phyloP scores from a whole-genome alignment of 2,329 filamentous ascomycete species.

The Aspergillus sergii region DNA sequence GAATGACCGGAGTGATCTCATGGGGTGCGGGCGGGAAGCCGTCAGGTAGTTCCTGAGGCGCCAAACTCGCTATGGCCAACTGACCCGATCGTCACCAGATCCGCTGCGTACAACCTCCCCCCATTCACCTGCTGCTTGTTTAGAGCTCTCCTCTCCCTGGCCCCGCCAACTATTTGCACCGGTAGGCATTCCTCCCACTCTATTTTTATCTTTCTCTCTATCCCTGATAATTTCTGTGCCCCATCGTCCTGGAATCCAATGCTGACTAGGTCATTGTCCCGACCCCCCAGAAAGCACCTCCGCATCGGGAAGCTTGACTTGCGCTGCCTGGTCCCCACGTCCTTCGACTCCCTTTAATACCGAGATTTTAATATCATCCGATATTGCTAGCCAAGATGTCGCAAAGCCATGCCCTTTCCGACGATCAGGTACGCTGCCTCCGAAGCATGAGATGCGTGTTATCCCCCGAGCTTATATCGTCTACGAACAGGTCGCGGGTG shows the following conservation, averaged over 20 bases:
- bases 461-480: conserved; percentile 21
- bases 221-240: background rate
- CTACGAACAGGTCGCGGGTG: conserved; percentile 76
- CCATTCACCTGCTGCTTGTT: conserved; percentile 6
- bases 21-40: conserved; percentile 8
- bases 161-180: background rate
- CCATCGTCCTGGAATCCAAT: conserved; percentile 3
- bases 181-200: background rate
- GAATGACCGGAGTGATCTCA: conserved; percentile 16
- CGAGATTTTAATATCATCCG: conserved; percentile 14
- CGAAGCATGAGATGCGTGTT: conserved; percentile 17
- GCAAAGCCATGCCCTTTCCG: conserved; percentile 90
- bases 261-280: conserved; percentile 20
- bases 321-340: conserved; percentile 17
- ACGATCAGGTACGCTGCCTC: conserved; percentile 76
- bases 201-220: background rate
- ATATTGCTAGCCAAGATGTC: conserved; percentile 69
- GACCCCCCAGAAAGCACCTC: conserved; percentile 15
- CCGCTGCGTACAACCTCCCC: conserved; percentile 13
- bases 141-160: conserved; percentile 2
- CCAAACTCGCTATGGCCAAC: conserved; percentile 2
- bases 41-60: conserved; percentile 6
- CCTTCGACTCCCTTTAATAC: conserved; percentile 9
- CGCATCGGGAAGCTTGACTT: conserved; percentile 24
- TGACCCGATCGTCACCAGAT: conserved; percentile 21